These are phyloP conservation scores for Zygnema cylindricum DNA, from an alignment of 139 green algal genomes.

Conservation along the genomic window DNA sequence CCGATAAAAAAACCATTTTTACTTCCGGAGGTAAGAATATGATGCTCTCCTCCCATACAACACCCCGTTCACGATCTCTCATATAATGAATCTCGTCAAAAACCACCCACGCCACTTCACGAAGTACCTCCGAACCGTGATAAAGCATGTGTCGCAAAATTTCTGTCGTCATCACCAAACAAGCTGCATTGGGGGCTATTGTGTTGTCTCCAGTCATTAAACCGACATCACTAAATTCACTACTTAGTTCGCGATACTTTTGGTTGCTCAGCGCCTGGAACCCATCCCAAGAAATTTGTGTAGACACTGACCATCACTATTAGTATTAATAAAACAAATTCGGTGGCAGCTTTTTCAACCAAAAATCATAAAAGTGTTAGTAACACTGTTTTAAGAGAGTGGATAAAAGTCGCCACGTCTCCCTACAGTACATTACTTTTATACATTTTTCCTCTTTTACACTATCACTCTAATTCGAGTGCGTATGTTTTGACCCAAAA, in stretches of 20 bases:
- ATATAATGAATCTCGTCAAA: constrained; percentile 99
- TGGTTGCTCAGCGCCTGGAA: constrained; percentile 91
- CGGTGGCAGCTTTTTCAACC: too few species aligned
- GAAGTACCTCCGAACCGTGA: constrained; percentile 60
- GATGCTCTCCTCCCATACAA: constrained; percentile 99
- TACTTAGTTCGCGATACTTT: constrained; percentile 94
- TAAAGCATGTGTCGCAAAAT: constrained; percentile 85
- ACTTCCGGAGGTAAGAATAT: constrained; percentile 86
- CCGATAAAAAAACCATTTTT: constrained; percentile 92
- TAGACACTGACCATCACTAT: too few species aligned
- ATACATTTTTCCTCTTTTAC: too few species aligned
- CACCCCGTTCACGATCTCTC: constrained; percentile 91
- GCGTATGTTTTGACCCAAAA: too few species aligned
- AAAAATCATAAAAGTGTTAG: too few species aligned
- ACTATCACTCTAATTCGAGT: too few species aligned
- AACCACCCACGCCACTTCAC: constrained; percentile 78
- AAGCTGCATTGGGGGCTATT: constrained; percentile 86
- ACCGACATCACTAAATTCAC: constrained; percentile 84
- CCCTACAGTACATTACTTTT: too few species aligned
- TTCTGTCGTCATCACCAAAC: constrained; percentile 99
- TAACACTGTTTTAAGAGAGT: too few species aligned
- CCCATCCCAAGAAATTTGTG: too few species aligned
- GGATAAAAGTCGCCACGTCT: too few species aligned
- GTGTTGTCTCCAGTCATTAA: constrained; percentile 91
- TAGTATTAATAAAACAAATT: too few species aligned